Percentiles rank a stretch among this genome's conserved stretches.
Conservation (phyloP, 306 rosid species). For the Dicorynia guianensis region DNA sequence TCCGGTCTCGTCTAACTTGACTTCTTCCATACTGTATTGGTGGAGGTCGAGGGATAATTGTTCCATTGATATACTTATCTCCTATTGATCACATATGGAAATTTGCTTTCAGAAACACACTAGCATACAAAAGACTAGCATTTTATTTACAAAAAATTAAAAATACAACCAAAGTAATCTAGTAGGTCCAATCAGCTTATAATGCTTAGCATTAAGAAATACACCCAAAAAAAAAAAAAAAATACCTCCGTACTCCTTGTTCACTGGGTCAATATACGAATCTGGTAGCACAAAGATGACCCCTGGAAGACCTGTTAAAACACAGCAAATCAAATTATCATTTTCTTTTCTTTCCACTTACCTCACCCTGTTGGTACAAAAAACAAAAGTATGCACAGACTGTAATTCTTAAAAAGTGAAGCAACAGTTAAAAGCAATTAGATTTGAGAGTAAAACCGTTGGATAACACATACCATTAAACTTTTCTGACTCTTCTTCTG, state of each 20-base stretch:
- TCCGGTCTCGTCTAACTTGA: slow-evolving; percentile 59
- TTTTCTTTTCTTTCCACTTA: not conserved
- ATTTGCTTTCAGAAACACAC: slow-evolving; percentile 3
- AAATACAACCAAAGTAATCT: not conserved
- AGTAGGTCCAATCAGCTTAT: slow-evolving; percentile 19
- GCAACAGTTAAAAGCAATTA: not conserved
- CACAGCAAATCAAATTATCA: slow-evolving; percentile 3
- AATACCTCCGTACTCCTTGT: slow-evolving; percentile 93
- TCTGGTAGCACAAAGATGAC: slow-evolving; percentile 85
- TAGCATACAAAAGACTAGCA: slow-evolving; percentile 3
- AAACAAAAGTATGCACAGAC: too few species aligned
- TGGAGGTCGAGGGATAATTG: slow-evolving; percentile 86
- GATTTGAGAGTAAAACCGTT: slow-evolving; percentile 1
- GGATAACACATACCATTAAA: slow-evolving; percentile 61
- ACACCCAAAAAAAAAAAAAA: not conserved
- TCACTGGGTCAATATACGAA: slow-evolving; percentile 77
- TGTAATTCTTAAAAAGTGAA: not conserved
- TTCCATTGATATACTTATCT: slow-evolving; percentile 83
- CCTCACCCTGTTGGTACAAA: too few species aligned
- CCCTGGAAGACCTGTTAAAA: slow-evolving; percentile 66
- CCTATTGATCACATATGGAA: slow-evolving; percentile 55
- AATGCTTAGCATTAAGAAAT: not conserved
- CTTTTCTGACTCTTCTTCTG: slow-evolving; percentile 85
- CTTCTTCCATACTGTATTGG: slow-evolving; percentile 74
- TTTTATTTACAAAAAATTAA: not conserved